A percentile compares a stretch with the other conserved stretches of the same genome.
These are phyloP conservation scores for Lablab purpureus DNA, from an alignment of 306 rosid genomes.

Conservation along the genomic window DNA sequence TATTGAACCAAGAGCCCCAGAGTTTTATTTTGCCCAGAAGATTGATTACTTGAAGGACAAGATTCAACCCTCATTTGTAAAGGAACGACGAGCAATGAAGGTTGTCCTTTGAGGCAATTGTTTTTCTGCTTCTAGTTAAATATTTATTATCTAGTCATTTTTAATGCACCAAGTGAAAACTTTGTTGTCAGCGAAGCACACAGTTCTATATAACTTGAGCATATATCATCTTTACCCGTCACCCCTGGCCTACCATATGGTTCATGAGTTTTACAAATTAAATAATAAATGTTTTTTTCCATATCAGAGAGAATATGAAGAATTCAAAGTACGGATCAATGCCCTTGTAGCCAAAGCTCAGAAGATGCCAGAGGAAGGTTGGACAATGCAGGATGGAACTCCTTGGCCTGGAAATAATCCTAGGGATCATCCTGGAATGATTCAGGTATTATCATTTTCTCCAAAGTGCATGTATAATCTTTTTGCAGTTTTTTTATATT, in stretches of 20 bases:
- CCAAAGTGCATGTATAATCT: slow-evolving; percentile 11
- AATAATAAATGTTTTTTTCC: slow-evolving; percentile 35
- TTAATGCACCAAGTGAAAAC: neutral
- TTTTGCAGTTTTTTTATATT: slow-evolving; percentile 11
- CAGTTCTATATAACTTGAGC: neutral
- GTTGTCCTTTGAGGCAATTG: slow-evolving; percentile 48
- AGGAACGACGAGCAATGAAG: slow-evolving; percentile 99
- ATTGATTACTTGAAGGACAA: slow-evolving; percentile 99
- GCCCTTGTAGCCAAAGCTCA: slow-evolving; percentile 96
- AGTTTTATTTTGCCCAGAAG: slow-evolving; percentile 93
- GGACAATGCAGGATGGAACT: slow-evolving; percentile 99
- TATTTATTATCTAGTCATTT: slow-evolving; percentile 12
- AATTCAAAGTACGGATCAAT: slow-evolving; percentile 90
- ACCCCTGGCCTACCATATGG: neutral
- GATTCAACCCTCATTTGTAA: slow-evolving; percentile 96
- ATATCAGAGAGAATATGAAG: slow-evolving; percentile 98
- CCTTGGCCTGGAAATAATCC: slow-evolving; percentile 99
- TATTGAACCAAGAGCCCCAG: slow-evolving; percentile 99
- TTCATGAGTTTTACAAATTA: slow-evolving; percentile 11
- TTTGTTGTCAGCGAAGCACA: neutral
- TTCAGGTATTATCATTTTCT: slow-evolving; percentile 70
- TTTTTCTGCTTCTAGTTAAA: slow-evolving; percentile 27
- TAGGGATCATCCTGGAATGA: slow-evolving; percentile 99
- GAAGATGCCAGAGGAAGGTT: slow-evolving; percentile 99
- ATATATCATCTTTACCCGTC: slow-evolving; percentile 7